Conservation (phyloP, 495 filamentous ascomycete species). For the Xylaria bambusicola region DNA sequence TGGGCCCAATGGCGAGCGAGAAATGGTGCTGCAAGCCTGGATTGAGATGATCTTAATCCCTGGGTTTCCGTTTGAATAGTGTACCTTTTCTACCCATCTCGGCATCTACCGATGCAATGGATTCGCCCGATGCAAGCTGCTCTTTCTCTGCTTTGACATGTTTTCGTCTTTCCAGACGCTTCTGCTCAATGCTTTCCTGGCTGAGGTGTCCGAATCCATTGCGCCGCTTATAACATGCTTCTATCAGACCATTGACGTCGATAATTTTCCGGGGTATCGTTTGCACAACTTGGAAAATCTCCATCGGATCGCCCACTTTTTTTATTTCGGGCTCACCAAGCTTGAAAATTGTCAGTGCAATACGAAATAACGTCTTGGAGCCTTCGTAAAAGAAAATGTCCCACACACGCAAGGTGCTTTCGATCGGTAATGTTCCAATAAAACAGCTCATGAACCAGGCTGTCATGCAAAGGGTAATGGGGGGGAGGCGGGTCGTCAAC, state of each 20-base stretch:
- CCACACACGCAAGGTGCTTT: constrained; percentile 90
- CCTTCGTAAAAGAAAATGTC: constrained; percentile 96
- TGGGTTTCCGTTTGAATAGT: constrained; percentile 41
- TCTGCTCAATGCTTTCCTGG: constrained; percentile 65
- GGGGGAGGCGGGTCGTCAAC: constrained; percentile 64
- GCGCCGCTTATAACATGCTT: constrained; percentile 75
- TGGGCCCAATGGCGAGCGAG: no score
- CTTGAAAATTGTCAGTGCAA: constrained; percentile 91
- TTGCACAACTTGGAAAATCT: constrained; percentile 94
- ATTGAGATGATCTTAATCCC: constrained; percentile 32
- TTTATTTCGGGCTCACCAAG: constrained; percentile 81
- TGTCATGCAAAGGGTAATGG: constrained; percentile 88
- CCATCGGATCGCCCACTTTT: constrained; percentile 83
- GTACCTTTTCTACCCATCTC: constrained; percentile 41
- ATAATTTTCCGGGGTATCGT: constrained; percentile 78
- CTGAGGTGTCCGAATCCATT: constrained; percentile 81
- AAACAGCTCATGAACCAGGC: constrained; percentile 99
- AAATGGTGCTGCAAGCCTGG: constrained; percentile 28
- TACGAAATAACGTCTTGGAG: constrained; percentile 90
- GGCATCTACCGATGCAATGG: constrained; percentile 7
- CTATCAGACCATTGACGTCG: constrained; percentile 78
- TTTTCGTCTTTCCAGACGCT: constrained; percentile 59
- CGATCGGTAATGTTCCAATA: constrained; percentile 88
- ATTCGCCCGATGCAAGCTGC: constrained; percentile 27
- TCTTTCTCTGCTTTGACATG: constrained; percentile 44